phyloP scores from a whole-genome alignment of 306 rosid species.

The Ormosia emarginata region DNA sequence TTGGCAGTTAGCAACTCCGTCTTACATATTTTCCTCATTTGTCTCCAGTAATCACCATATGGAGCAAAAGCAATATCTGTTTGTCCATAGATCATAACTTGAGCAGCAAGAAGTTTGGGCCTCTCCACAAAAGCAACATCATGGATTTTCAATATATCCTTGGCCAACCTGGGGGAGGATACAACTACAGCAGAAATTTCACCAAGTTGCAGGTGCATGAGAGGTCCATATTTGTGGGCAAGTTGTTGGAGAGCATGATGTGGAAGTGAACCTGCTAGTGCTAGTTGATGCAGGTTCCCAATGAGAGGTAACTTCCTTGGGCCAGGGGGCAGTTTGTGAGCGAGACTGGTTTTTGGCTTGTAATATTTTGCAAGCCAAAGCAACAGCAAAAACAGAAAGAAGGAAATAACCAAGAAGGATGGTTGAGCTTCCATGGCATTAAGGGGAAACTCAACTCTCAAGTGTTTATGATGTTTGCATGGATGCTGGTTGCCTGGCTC shows the following conservation, averaged over 20 bases:
- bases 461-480: background rate
- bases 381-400: background rate
- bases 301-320: slow-evolving; percentile 22
- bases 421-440: background rate
- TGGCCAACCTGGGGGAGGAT: slow-evolving; percentile 3
- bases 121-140: slow-evolving; percentile 6
- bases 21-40: background rate
- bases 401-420: background rate
- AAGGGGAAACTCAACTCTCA: background rate
- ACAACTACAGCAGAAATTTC: background rate
- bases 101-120: background rate
- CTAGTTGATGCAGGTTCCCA: slow-evolving; percentile 31
- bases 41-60: background rate
- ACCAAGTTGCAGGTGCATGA: slow-evolving; percentile 19
- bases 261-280: background rate
- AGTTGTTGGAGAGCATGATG: background rate
- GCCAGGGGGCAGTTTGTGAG: background rate
- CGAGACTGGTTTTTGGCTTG: background rate
- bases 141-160: slow-evolving; percentile 8
- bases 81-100: background rate
- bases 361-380: slow-evolving; percentile 4
- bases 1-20: background rate
- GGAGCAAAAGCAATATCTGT: background rate
- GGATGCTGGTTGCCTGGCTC: too few relatives aligned
- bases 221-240: background rate